Base-by-base conservation (phyloP, 371 early-diverging fungal genomes). In the Thermomucor indicae-seudaticae region DNA sequence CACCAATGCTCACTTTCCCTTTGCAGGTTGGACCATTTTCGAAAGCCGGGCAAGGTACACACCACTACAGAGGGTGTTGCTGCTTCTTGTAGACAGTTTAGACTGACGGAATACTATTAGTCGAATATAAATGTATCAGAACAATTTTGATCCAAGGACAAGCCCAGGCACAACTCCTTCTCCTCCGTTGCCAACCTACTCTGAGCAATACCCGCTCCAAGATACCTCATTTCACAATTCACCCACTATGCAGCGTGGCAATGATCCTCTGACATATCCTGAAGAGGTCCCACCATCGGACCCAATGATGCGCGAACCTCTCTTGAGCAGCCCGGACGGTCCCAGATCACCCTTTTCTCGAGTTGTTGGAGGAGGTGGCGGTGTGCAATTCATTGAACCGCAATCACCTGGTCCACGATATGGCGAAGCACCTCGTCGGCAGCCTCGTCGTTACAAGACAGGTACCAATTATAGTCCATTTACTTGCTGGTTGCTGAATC, bases 371-470 rank as follows among this genome's bases (percentile, higher is more conserved):
- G 57, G 57, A 4, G 50, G 46, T 30, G 57, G 57, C 6, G 58
- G 58, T 10, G 12, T 57, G 1, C 58, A 57, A 24, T 57, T 57
- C 8, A 46, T 51, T 22, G 51, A 48, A 23, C 46, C 57, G 38
- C 58, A 54, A n/a, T 54, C 54, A 12, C 54, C 54, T 29, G 51
- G 51, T 7, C 49, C 50, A 29, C 78, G 72, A 48, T 83, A 61
- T 49, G 81, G 81, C 11, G 70, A 74, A 31, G 79, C 67, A 5
- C 83, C 83, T 0, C 51, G 58, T 10, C 68, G 75, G 23, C 83
- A 83, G 52, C 72, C 78, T 22, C 71, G 83, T 35, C 74, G 83
- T 35, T 82, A 75, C 53, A 82, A 80, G 55, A 82, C 83, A 47
- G 78, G 79, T 46, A 79, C 70, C 44, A 30, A 24, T 7, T 43